phyloP scores from a whole-genome alignment of 1,284 basidiomycete genomes.

The Athelia psychrophila region DNA sequence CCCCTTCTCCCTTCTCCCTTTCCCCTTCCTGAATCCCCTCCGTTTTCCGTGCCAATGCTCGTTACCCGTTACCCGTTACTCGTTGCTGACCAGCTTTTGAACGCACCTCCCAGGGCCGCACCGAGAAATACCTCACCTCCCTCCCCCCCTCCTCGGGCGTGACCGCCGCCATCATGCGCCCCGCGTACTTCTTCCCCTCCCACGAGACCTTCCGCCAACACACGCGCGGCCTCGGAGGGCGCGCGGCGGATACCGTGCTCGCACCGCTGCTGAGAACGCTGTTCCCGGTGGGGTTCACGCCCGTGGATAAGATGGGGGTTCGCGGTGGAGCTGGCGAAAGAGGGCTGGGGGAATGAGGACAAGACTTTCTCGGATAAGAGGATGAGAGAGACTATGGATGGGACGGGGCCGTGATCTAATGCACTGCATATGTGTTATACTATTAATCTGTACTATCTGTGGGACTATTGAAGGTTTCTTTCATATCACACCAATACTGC shows the following conservation, averaged over 20 bases:
- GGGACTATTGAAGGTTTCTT: too few species aligned
- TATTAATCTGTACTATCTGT: too few species aligned
- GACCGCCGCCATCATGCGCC: slow-evolving; percentile 12
- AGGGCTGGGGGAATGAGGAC: slow-evolving; percentile 21
- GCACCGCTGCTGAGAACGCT: slow-evolving; percentile 6
- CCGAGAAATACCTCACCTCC: slow-evolving; percentile 9
- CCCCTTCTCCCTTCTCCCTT: neutral
- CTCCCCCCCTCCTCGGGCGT: slow-evolving; percentile 6
- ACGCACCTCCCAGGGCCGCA: slow-evolving; percentile 1
- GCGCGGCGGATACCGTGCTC: slow-evolving; percentile 5
- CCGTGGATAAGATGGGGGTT: slow-evolving; percentile 23
- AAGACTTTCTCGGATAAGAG: slow-evolving; percentile 19
- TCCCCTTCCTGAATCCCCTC: neutral
- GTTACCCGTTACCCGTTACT: too few species aligned
- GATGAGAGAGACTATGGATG: slow-evolving; percentile 10
- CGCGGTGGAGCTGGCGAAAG: slow-evolving; percentile 26
- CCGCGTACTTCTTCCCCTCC: slow-evolving; percentile 14
- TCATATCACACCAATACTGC: too few species aligned
- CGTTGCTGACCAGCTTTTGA: neutral
- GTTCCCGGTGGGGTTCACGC: slow-evolving; percentile 14
- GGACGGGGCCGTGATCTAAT: too few species aligned
- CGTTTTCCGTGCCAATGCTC: too few species aligned
- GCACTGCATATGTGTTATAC: too few species aligned
- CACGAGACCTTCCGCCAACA: slow-evolving; percentile 8
- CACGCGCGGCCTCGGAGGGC: slow-evolving; percentile 2